Conservation (phyloP, 805 yeast species). For the Candida coleopterorum region DNA sequence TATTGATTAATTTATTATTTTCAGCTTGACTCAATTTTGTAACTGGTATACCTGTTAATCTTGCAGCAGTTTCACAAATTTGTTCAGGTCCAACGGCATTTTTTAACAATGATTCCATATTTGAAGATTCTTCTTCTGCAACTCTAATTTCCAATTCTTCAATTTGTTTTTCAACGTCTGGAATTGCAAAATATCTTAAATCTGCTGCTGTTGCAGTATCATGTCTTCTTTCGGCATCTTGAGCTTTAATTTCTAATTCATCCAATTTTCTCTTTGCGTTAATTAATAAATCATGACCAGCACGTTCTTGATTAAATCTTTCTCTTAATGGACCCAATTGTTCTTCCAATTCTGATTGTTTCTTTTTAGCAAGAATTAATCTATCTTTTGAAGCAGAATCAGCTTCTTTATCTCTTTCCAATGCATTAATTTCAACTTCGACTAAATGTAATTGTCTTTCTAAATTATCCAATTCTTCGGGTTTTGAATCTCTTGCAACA, state of each 20-base stretch:
- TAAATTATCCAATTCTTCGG: constrained; percentile 89
- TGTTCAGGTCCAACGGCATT: constrained; percentile 91
- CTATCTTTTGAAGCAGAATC: constrained; percentile 82
- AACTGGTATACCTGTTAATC: constrained; percentile 96
- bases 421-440: constrained; percentile 94
- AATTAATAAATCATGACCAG: constrained; percentile 87
- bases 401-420: constrained; percentile 92
- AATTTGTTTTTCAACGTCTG: constrained; percentile 78
- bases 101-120: constrained; percentile 64
- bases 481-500: constrained; percentile 96
- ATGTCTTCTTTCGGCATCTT: constrained; percentile 94
- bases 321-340: constrained; percentile 80
- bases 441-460: constrained; percentile 89
- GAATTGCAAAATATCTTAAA: constrained; percentile 94
- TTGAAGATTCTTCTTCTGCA: constrained; percentile 67
- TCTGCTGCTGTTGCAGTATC: constrained; percentile 95
- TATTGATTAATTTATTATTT: constrained; percentile 85
- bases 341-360: constrained; percentile 79
- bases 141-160: constrained; percentile 69
- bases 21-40: constrained; percentile 92
- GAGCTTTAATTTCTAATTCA: constrained; percentile 87
- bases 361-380: constrained; percentile 70
- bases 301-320: constrained; percentile 78
- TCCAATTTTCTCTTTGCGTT: constrained; percentile 86
- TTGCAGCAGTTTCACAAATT: constrained; percentile 95